These are phyloP conservation scores for Pestalotiopsis sp. DNA, from an alignment of 2,329 filamentous ascomycete genomes.

Conservation along the genomic window DNA sequence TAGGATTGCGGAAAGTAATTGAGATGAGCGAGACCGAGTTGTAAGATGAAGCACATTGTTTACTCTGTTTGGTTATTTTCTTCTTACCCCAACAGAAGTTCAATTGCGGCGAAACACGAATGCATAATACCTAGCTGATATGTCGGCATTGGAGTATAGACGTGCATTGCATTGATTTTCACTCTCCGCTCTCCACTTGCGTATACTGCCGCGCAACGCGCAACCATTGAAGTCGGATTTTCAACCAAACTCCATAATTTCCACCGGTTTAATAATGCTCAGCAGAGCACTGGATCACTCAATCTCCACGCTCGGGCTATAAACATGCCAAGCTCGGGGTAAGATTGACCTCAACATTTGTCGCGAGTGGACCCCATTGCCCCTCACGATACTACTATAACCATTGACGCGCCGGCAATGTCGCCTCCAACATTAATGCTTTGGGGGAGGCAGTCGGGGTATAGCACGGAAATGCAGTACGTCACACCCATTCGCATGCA, in stretches of 20 bases:
- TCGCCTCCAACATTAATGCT: neutral
- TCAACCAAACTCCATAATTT: neutral
- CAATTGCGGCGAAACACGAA: too few species aligned
- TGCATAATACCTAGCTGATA: too few species aligned
- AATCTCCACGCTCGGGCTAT: neutral
- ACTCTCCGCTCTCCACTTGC: too few species aligned
- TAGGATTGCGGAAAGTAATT: constrained; percentile 29
- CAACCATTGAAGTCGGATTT: too few species aligned
- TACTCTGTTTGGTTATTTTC: too few species aligned
- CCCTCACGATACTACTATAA: neutral
- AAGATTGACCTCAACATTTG: neutral
- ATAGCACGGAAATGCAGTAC: neutral
- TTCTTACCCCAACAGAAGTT: too few species aligned
- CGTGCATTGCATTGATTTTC: too few species aligned
- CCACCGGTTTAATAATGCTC: neutral
- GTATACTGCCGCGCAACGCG: too few species aligned
- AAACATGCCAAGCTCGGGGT: neutral
- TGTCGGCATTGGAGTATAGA: too few species aligned
- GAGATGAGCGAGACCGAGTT: neutral
- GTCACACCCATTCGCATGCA: neutral
- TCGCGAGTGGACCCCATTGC: neutral
- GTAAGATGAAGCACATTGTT: neutral
- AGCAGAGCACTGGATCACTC: neutral
- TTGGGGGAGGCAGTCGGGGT: neutral
- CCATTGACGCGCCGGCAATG: neutral